Evolutionary conservation across 495 filamentous ascomycete species (phyloP), one percentile per base, ranked within the genome.

Genomic region (Recurvomyces mirabilis): DNA sequence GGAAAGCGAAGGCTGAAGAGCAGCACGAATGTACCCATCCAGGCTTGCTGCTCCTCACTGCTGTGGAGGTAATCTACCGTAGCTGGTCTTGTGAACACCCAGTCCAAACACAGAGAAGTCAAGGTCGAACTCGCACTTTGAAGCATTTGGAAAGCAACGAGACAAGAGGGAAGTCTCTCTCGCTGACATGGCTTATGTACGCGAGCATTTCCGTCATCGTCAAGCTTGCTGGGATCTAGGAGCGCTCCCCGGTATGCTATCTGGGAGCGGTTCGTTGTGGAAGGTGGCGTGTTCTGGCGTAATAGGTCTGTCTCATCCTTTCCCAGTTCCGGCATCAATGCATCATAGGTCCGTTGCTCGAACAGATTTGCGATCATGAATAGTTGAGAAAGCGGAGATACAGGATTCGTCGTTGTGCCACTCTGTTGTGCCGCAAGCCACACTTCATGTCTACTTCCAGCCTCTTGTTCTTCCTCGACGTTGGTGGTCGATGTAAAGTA

Each of bases 101-200:
- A 63, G 33, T 63, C 60, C 3, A 63, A 49, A 21, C 46, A 59
- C 14, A 63, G 26, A 9, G 47, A 56, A 0, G 54, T 59, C 7
- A 63, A 38, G 7, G 53, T 55, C 21, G 17, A 24, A 7, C 46
- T 44, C 4, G 53, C 49, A 12, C 28, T 40, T 0, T 45, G 19
- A 1, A 59, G 41, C 12, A 59, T 20, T 3, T 11, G 1, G 2
- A 39, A 5, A 2, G 41, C 47, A 14, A 46, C 28, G 9, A 9
- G 15, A 2, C 11, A 23, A 7, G 47, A 38, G 15, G 32, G 34
- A 25, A 45, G 28, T 28, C 26, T 29, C 30, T 43, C 37, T 12
- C 38, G 28, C 24, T 49, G 29, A 4, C 1, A 12, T 7, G 15
- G 12, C 9, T 17, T 7, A 9, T 10, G 1, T 7, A 15, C 18